Base-by-base conservation (phyloP, 2,329 filamentous ascomycete genomes). In the Diplocarpon mali region DNA sequence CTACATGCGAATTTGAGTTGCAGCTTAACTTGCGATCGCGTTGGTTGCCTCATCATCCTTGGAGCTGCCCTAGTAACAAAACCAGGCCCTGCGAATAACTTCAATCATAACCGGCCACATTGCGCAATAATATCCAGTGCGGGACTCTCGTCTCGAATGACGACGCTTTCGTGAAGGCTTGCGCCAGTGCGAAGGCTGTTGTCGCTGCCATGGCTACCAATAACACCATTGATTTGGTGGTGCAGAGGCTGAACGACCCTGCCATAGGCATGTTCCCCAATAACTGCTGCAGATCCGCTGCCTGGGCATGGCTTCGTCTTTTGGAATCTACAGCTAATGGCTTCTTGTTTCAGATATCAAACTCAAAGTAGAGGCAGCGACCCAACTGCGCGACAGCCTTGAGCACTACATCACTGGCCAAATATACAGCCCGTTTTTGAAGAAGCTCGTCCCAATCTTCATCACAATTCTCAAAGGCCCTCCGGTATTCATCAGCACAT, bases 401-500 rank as follows among this genome's bases (percentile, higher is more conserved):
- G 93, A 98, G 53, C 76, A 87, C 59, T 94, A 92, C 69, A 87
- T 83, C 44, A 78, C 77, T 58, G 81, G 85, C 42, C 72, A 76
- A 44, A 80, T 80, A 57, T 98, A 96, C 63, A 67, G 76, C 24
- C 72, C 76, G 40, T 96, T 98, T 63, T 73, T 98, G 48, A 78
- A 85, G 60, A 85, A 85, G 65, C 73, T 95, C 58, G 83, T 96
- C 69, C 92, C 92, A 32, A 78, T 94, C 29, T 92, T 96, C 67
- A 76, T 92, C 61, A 80, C 76, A 62, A 85, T 95, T 43, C 70
- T 99, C 41, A 81, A 83, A 60, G 86, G 87, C 44, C 80, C 83
- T 59, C 89, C 88, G 32, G 85, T 93, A 53, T 96, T 98, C 62
- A 83, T 90, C 56, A 95, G 85, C 63, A 86, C 82, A 58, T 93